A percentile compares a stretch with the other conserved stretches of the same genome.
These are phyloP conservation scores for Pontederia crassipes DNA, from an alignment of 176 grass and related monocot species.

Conservation along the genomic window DNA sequence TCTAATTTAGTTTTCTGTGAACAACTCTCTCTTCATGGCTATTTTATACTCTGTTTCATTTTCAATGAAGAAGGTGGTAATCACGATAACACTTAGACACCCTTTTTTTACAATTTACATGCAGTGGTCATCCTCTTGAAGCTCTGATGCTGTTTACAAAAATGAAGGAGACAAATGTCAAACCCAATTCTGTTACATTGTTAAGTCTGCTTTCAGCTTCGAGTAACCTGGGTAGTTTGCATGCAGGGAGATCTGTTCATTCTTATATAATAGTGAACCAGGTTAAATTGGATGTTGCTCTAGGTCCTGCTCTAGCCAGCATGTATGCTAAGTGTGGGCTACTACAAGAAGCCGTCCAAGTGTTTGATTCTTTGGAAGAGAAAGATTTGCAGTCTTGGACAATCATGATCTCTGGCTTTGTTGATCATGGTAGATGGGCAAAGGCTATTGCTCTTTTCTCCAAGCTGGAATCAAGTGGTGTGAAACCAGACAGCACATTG, in stretches of 20 bases:
- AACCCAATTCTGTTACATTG: constrained; percentile 22
- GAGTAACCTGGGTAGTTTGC: constrained; percentile 2
- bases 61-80: neutral
- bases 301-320: constrained; percentile 18
- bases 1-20: no score
- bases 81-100: neutral
- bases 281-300: constrained; percentile 15
- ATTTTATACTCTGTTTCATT: neutral
- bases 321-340: constrained; percentile 28
- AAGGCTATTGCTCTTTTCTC: constrained; percentile 16
- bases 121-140: constrained; percentile 14
- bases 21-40: no score
- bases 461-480: constrained; percentile 15
- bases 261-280: constrained; percentile 10
- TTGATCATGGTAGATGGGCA: constrained; percentile 6
- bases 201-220: constrained; percentile 23
- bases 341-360: constrained; percentile 12
- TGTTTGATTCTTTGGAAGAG: constrained; percentile 19
- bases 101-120: neutral
- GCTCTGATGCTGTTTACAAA: constrained; percentile 13
- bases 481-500: constrained; percentile 23
- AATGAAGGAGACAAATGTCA: constrained; percentile 7
- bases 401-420: constrained; percentile 23
- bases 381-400: constrained; percentile 21
- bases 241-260: constrained; percentile 17